phyloP scores from a whole-genome alignment of 2,329 filamentous ascomycete genomes.

The Hypoxylon sp. region DNA sequence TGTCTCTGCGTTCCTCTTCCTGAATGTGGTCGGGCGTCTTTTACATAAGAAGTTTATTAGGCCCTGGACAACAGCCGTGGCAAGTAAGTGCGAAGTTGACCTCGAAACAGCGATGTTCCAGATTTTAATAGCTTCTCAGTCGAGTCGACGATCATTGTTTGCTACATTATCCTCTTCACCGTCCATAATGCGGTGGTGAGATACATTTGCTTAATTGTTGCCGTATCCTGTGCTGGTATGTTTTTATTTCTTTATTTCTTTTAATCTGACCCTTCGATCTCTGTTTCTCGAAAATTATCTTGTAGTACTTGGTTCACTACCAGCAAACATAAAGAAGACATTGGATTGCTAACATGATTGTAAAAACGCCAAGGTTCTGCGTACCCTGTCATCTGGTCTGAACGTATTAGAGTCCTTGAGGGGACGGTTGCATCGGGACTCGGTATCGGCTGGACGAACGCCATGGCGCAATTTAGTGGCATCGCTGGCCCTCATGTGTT shows the following conservation, averaged over 20 bases:
- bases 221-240: constrained; percentile 53
- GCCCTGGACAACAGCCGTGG: constrained; percentile 58
- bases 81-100: constrained; percentile 51
- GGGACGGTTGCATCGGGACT: constrained; percentile 59
- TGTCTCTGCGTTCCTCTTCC: constrained; percentile 56
- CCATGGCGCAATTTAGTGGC: constrained; percentile 60
- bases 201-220: constrained; percentile 57
- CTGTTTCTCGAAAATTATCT: not conserved
- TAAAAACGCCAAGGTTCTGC: constrained; percentile 50
- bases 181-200: constrained; percentile 55
- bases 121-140: constrained; percentile 48
- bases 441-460: constrained; percentile 60
- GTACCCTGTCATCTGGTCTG: constrained; percentile 62
- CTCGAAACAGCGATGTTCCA: not conserved
- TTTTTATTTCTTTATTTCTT: not conserved
- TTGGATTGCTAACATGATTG: not conserved
- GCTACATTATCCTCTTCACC: constrained; percentile 58
- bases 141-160: constrained; percentile 57
- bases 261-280: not conserved
- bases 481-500: constrained; percentile 60
- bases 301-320: not conserved
- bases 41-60: constrained; percentile 56
- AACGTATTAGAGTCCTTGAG: constrained; percentile 59
- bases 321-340: not conserved
- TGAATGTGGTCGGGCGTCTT: constrained; percentile 55